Evolutionary conservation across 352 stramenopile species (phyloP).

Genomic region (Phytophthora multivora): DNA sequence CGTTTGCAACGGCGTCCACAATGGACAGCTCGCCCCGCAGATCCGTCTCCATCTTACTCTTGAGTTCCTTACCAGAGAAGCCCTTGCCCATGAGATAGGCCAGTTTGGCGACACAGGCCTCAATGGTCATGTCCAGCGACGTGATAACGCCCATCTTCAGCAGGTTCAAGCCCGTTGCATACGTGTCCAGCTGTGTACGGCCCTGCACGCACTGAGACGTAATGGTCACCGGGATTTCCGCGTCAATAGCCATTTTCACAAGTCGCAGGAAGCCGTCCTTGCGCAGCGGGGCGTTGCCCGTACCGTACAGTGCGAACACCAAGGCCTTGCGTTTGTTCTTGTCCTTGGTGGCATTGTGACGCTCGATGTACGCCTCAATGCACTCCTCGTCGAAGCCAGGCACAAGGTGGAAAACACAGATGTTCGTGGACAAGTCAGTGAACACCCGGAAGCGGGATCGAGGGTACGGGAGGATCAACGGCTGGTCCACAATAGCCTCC

Average conservation of each 20-base stretch:
- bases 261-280: constrained; percentile 90
- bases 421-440: constrained; percentile 91
- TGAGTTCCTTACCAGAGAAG: constrained; percentile 62
- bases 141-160: constrained; percentile 93
- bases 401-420: constrained; percentile 93
- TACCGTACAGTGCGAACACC: constrained; percentile 96
- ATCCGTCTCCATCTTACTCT: constrained; percentile 85
- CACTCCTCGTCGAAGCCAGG: constrained; percentile 88
- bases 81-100: constrained; percentile 94
- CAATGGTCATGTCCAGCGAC: constrained; percentile 96
- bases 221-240: constrained; percentile 91
- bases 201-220: constrained; percentile 95
- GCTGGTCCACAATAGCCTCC: constrained; percentile 91
- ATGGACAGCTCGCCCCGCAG: constrained; percentile 83
- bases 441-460: constrained; percentile 89
- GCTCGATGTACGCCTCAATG: constrained; percentile 81
- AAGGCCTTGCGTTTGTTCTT: constrained; percentile 56
- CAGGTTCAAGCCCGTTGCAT: constrained; percentile 92
- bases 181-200: constrained; percentile 92
- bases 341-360: constrained; percentile 51
- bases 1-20: constrained; percentile 64
- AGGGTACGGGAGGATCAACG: constrained; percentile 90
- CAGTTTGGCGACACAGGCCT: constrained; percentile 94
- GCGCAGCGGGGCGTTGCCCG: constrained; percentile 92
- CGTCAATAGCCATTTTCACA: constrained; percentile 78